These are phyloP conservation scores for Homolaphlyctis polyrhiza DNA, from an alignment of 371 early-diverging fungal genomes.

Conservation along the genomic window DNA sequence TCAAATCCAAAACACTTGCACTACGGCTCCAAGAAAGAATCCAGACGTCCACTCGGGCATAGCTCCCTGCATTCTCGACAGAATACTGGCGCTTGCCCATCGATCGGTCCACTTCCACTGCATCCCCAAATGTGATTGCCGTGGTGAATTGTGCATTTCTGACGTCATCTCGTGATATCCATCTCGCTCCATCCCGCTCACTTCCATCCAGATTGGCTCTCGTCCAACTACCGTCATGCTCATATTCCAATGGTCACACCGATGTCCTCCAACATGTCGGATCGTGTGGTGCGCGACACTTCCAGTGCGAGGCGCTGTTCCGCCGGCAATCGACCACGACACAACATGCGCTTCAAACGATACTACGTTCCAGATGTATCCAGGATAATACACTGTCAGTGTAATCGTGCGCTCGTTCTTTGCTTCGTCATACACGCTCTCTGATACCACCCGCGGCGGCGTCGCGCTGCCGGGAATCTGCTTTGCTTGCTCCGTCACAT, in stretches of 20 bases:
- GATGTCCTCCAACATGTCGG: slow-evolving; percentile 62
- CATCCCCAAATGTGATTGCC: slow-evolving; percentile 48
- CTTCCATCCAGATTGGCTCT: slow-evolving; percentile 7
- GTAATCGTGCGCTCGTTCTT: slow-evolving; percentile 51
- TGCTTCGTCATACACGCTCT: slow-evolving; percentile 45
- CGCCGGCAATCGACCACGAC: slow-evolving; percentile 54
- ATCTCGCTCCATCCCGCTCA: slow-evolving; percentile 27
- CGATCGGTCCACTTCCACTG: slow-evolving; percentile 51
- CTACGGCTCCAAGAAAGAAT: slow-evolving; percentile 45
- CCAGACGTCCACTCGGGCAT: slow-evolving; percentile 60
- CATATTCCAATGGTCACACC: slow-evolving; percentile 49
- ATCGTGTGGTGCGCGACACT: slow-evolving; percentile 38
- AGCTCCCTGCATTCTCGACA: slow-evolving; percentile 42
- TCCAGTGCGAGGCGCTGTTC: slow-evolving; percentile 30
- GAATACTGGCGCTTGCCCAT: slow-evolving; percentile 50
- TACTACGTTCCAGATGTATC: slow-evolving; percentile 63
- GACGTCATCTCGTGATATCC: slow-evolving; percentile 35
- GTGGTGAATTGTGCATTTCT: slow-evolving; percentile 41
- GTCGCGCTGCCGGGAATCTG: slow-evolving; percentile 28
- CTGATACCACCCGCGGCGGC: slow-evolving; percentile 32
- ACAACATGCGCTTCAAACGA: slow-evolving; percentile 58
- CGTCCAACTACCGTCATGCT: slow-evolving; percentile 13
- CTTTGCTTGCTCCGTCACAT: slow-evolving; percentile 33
- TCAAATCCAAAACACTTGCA: slow-evolving; percentile 3
- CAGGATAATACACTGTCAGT: slow-evolving; percentile 47